phyloP scores from a whole-genome alignment of 1,284 basidiomycete species.

The Puccinia coronata region DNA sequence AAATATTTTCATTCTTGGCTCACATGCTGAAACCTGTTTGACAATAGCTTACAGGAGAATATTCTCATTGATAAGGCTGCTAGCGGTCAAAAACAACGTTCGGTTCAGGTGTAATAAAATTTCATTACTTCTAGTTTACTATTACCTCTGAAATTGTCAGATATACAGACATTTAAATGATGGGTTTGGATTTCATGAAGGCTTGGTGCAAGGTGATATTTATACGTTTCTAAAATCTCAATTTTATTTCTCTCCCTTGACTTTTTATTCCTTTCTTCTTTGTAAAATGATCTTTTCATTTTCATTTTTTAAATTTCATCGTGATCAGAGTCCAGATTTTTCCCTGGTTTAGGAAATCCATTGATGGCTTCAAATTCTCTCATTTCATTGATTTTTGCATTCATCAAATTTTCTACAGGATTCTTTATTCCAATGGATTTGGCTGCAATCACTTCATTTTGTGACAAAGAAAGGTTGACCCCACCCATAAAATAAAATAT shows the following conservation, averaged over 20 bases:
- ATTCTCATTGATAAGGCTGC: not conserved
- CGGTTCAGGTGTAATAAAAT: not conserved
- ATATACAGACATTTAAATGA: too few species aligned
- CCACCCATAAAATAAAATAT: not conserved
- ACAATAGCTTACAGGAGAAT: not conserved
- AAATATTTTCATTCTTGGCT: not conserved
- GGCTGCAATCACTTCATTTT: not conserved
- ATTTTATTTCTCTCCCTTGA: not conserved
- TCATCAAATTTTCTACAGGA: not conserved
- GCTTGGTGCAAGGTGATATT: not conserved
- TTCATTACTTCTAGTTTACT: not conserved
- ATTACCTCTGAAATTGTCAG: too few species aligned
- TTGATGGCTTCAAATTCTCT: too few species aligned
- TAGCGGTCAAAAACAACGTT: not conserved
- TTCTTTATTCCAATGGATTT: not conserved
- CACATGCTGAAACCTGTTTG: not conserved
- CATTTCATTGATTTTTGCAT: not conserved
- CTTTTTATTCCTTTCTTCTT: not conserved
- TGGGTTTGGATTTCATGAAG: not conserved
- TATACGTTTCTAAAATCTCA: not conserved
- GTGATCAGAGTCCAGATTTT: too few species aligned
- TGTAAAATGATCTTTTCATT: too few species aligned
- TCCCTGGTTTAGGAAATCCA: too few species aligned
- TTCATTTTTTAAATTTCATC: too few species aligned
- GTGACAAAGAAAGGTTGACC: too few species aligned